Evolutionary conservation across 2,329 filamentous ascomycete genomes (phyloP), one percentile per base, ranked within the genome.

Genomic region (Fusarium piperis): DNA sequence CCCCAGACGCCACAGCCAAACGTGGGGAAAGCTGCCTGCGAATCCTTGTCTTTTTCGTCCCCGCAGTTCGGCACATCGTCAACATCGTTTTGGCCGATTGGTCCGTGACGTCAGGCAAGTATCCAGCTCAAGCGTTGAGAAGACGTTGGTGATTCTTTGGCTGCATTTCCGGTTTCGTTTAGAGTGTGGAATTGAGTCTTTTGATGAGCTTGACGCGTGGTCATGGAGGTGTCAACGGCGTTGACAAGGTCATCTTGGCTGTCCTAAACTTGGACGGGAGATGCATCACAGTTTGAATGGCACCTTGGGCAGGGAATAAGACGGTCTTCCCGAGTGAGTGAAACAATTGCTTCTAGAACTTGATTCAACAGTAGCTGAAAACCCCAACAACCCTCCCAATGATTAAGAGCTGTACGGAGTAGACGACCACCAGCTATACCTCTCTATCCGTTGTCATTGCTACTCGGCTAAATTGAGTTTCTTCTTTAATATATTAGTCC

Each of bases 141-240:
- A 55, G 7, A 52, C 28, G 26, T 59, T 62, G 18, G 26, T 36
- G 39, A 26, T 28, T 32, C 15, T 36, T 51, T 35, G 15, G n/a
- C n/a, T 32, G 38, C 30, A 20, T 44, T 58, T 58, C n/a, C 26
- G 53, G 33, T 28, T 38, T 38, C 30, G n/a, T 32, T 15, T 11
- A 56, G 23, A 60, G 44, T 44, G 64, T 46, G 68, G 64, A 68
- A 71, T 65, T 73, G 32, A 48, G 6, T 46, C 20, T 20, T 26
- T 41, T 18, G 1, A 41, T 41, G 41, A 48, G 3, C 44, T 48
- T 48, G 28, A 36, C 38, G 39, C 36, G 26, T n/a, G 26, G 36
- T 56, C 41, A 58, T 71, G 33, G 33, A 66, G 55, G 55, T 75
- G 69, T 74, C 72, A 76, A 74, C 30, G 68, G 74, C 70, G 68